A percentile compares a stretch with the other conserved stretches of the same genome.
These are phyloP conservation scores for Cryphonectria carpinicola DNA, from an alignment of 2,329 filamentous ascomycete species.

Conservation along the genomic window DNA sequence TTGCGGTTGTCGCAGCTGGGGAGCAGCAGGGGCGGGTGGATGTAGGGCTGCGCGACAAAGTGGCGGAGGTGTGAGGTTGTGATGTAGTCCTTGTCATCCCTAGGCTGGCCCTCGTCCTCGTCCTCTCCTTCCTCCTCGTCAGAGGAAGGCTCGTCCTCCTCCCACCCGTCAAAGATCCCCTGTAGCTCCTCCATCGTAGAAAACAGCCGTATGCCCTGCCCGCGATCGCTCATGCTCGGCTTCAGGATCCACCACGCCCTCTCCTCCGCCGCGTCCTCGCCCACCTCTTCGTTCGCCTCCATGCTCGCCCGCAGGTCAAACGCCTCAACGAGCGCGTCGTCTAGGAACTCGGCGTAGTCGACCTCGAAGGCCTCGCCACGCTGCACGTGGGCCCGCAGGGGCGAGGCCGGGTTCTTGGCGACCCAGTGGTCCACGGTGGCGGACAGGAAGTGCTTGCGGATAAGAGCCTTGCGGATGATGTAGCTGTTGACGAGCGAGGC, in stretches of 20 bases:
- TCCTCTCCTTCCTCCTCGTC: constrained; percentile 63
- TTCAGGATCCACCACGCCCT: constrained; percentile 98
- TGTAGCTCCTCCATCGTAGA: constrained; percentile 83
- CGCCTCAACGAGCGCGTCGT: constrained; percentile 88
- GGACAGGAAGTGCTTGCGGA: constrained; percentile 92
- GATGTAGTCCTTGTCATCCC: constrained; percentile 56
- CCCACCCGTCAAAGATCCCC: constrained; percentile 89
- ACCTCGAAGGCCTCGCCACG: constrained; percentile 86
- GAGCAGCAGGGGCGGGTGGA: constrained; percentile 82
- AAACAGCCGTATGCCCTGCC: constrained; percentile 91
- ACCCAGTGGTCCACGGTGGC: constrained; percentile 84
- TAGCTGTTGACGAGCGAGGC: constrained; percentile 83
- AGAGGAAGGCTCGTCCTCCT: constrained; percentile 67
- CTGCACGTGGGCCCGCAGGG: constrained; percentile 73
- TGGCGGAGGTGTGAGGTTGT: constrained; percentile 91
- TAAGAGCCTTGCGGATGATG: constrained; percentile 93
- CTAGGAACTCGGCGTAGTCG: constrained; percentile 95
- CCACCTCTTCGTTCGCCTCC: constrained; percentile 62
- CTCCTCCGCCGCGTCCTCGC: constrained; percentile 37
- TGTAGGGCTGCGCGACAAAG: constrained; percentile 95
- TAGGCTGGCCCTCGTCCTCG: constrained; percentile 33
- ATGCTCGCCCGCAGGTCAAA: constrained; percentile 85
- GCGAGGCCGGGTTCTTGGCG: constrained; percentile 76
- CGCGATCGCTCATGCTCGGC: constrained; percentile 95
- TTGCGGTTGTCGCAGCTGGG: constrained; percentile 69